Evolutionary conservation across 169 alveolate species (phyloP), one percentile per base, ranked within the genome.

Genomic region (Miamiensis avidus): DNA sequence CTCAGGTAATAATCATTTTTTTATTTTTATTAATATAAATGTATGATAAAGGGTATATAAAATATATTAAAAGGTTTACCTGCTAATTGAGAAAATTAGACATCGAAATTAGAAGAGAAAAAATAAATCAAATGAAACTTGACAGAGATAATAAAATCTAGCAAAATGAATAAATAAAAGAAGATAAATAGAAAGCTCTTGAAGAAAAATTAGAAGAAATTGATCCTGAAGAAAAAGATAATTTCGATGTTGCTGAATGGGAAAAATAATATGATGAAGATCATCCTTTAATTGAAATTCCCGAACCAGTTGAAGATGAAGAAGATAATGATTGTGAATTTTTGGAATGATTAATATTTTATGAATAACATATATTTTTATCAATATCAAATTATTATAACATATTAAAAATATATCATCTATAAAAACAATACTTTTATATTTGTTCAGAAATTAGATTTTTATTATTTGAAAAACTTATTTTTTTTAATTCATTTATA

Each of bases 231-330:
- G 95, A 91, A 29, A 83, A 81, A 72, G 91, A 84, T 83, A 85
- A 74, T 75, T 85, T 86, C 65, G 90, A 88, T 73, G 92, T 87
- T 28, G 95, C 88, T 86, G 95, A 91, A 86, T 87, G 89, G 91
- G 91, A 86, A 81, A 76, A 83, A 64, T 76, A 77, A 81, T 91
- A 87, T 81, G 95, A 91, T 81, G 93, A 91, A 89, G 93, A 91
- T 65, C 91, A 86, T 82, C 93, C 93, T 27, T 82, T 85, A 84
- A 82, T 86, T 28, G 86, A 82, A 84, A 91, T 91, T 20, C 95
- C 95, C 65, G 88, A 90, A 73, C 88, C 82, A 65, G 95, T 91
- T 65, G 92, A 81, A 73, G 88, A 84, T 81, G 95, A 91, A 83
- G 89, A 88, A 34, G 95, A 91, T 84, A 83, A 87, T 73, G 95